phyloP scores from a whole-genome alignment of 2,329 filamentous ascomycete species.

The Tolypocladium album region DNA sequence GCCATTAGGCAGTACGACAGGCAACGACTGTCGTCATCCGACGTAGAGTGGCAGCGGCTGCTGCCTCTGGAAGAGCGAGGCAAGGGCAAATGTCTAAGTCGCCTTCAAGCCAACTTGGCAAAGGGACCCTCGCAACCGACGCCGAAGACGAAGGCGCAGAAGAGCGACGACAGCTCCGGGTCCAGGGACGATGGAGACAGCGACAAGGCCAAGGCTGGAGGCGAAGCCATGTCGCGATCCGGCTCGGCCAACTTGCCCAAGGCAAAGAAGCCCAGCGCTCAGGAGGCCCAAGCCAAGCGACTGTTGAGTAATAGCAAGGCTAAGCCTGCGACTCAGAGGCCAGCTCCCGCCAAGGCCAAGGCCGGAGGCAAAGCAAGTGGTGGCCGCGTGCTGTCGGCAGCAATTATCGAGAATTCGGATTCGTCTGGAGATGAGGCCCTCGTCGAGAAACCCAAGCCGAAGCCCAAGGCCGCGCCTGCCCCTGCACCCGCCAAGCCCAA shows the following conservation, averaged over 20 bases:
- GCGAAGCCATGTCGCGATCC: constrained; percentile 36
- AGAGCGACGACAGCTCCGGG: constrained; percentile 34
- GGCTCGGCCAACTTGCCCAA: constrained; percentile 42
- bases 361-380: constrained; percentile 22
- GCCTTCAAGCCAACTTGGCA: constrained; percentile 47
- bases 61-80: constrained; percentile 46
- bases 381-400: constrained; percentile 41
- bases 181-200: constrained; percentile 25
- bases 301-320: constrained; percentile 28
- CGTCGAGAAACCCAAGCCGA: constrained; percentile 16
- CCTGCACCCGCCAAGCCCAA: constrained; percentile 8
- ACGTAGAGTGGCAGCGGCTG: constrained; percentile 52
- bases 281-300: constrained; percentile 46
- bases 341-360: constrained; percentile 31
- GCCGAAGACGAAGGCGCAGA: constrained; percentile 39
- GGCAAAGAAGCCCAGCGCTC: constrained; percentile 44
- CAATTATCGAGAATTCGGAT: constrained; percentile 45
- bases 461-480: constrained; percentile 1
- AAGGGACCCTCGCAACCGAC: constrained; percentile 35
- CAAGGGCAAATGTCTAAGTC: constrained; percentile 48
- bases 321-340: constrained; percentile 19
- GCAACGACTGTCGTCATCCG: constrained; percentile 42
- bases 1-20: constrained; percentile 50
- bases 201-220: constrained; percentile 19
- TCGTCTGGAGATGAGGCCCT: constrained; percentile 40